phyloP scores from a whole-genome alignment of 345 rosid genomes.

The Nasturtium officinale region DNA sequence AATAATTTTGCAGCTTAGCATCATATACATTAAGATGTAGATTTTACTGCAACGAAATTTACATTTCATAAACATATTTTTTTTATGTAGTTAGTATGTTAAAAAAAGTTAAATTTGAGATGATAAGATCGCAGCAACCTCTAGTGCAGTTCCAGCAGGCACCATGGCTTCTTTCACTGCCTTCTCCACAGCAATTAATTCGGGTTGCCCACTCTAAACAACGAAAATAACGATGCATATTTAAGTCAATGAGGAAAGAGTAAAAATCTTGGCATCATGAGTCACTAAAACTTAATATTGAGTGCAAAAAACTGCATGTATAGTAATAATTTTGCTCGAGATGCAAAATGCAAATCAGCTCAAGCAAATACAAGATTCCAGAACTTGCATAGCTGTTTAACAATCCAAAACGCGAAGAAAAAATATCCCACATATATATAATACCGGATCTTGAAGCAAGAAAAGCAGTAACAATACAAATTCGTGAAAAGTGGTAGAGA shows the following conservation, averaged over 20 bases:
- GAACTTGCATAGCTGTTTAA: slow-evolving; percentile 21
- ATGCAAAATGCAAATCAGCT: slow-evolving; percentile 5
- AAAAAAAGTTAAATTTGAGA: slow-evolving; percentile 1
- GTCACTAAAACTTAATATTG: neutral
- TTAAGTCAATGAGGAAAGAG: neutral
- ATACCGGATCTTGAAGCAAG: neutral
- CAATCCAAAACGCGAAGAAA: slow-evolving; percentile 7
- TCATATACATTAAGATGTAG: slow-evolving; percentile 9
- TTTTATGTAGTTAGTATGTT: neutral
- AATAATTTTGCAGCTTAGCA: neutral
- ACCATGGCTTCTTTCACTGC: slow-evolving; percentile 80
- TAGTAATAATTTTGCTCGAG: slow-evolving; percentile 14
- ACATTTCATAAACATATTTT: slow-evolving; percentile 19
- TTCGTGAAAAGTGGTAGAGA: slow-evolving; percentile 12
- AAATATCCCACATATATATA: neutral
- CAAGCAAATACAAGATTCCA: slow-evolving; percentile 24
- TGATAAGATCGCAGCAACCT: slow-evolving; percentile 52
- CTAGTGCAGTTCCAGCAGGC: slow-evolving; percentile 86
- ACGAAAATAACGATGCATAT: slow-evolving; percentile 2
- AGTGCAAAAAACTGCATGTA: slow-evolving; percentile 9
- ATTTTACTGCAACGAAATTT: neutral
- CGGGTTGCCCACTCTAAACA: slow-evolving; percentile 80
- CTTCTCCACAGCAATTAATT: slow-evolving; percentile 86
- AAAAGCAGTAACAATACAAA: neutral
- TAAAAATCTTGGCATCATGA: slow-evolving; percentile 1